These are phyloP conservation scores for Aspergillus calidoustus DNA, from an alignment of 2,329 filamentous ascomycete genomes.

Conservation along the genomic window DNA sequence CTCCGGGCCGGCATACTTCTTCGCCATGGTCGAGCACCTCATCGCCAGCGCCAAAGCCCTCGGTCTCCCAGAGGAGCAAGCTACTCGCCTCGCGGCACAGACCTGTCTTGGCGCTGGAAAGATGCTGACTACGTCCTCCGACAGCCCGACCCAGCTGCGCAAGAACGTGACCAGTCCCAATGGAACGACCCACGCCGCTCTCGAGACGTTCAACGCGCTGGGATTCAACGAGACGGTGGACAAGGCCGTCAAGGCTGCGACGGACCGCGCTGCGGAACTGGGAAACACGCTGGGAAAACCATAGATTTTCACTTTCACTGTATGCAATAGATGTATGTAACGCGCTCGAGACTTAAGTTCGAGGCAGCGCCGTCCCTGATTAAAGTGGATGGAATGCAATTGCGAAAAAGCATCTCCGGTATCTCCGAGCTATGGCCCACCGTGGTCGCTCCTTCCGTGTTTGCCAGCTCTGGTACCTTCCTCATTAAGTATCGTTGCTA, in stretches of 20 bases:
- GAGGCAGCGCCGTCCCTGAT: not conserved
- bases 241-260: constrained; percentile 39
- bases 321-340: not conserved
- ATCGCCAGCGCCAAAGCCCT: constrained; percentile 38
- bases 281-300: constrained; percentile 31
- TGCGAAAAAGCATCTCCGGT: too few relatives aligned
- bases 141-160: constrained; percentile 37
- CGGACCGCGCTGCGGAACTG: constrained; percentile 36
- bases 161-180: constrained; percentile 44
- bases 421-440: too few relatives aligned
- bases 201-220: constrained; percentile 36
- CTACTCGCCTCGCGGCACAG: constrained; percentile 38
- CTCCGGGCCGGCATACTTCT: constrained; percentile 44
- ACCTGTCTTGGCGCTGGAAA: constrained; percentile 42
- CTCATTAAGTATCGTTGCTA: too few relatives aligned
- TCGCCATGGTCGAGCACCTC: constrained; percentile 43
- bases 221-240: constrained; percentile 37
- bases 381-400: not conserved
- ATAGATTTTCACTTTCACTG: constrained; percentile 4
- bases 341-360: not conserved
- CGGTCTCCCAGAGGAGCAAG: constrained; percentile 39
- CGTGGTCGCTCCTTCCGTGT: too few relatives aligned
- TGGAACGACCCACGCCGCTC: constrained; percentile 39
- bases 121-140: constrained; percentile 38
- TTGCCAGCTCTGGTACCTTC: too few relatives aligned